Evolutionary conservation across 163 green algal genomes (phyloP), one percentile per base, ranked within the genome.

Genomic region (Trebouxia gelatinosa): DNA sequence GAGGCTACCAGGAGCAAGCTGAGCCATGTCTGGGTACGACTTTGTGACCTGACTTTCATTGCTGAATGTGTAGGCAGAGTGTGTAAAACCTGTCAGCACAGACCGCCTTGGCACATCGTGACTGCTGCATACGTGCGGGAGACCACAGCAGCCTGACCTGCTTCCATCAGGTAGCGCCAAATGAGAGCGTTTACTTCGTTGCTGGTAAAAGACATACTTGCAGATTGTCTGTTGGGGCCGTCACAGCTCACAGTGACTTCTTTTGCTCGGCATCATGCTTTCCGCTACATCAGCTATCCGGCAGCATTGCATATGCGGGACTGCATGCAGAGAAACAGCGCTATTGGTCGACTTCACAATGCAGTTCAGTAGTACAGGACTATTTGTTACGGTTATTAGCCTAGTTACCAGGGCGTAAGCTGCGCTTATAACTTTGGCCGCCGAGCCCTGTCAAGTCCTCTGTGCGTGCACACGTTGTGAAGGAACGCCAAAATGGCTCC

Each of bases 181-280:
- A 99, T 90, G 2, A 99, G 79, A 79, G 95, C 98, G 83, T 99
- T 98, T 26, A 99, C 81, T 48, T 98, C 94, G 37, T 97, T 90
- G 43, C 78, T 91, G 0, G 93, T 95, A 6, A 98, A 79, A 23
- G 78, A 76, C 68, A 81, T 82, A 17, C 0, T 34, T 70, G 31
- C 6, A 70, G 11, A 38, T 31, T n/a, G n/a, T n/a, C n/a, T n/a
- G n/a, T n/a, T n/a, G n/a, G n/a, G n/a, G n/a, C n/a, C n/a, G n/a
- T n/a, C n/a, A n/a, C n/a, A n/a, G n/a, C n/a, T n/a, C n/a, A n/a
- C n/a, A n/a, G n/a, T n/a, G n/a, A n/a, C n/a, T n/a, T n/a, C n/a
- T n/a, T n/a, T n/a, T n/a, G n/a, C n/a, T n/a, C n/a, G n/a, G n/a
- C n/a, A n/a, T n/a, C n/a, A n/a, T n/a, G n/a, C n/a, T n/a, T n/a